These are phyloP conservation scores for Leccinum aurantiacum DNA, from an alignment of 768 basidiomycete species.

Conservation along the genomic window DNA sequence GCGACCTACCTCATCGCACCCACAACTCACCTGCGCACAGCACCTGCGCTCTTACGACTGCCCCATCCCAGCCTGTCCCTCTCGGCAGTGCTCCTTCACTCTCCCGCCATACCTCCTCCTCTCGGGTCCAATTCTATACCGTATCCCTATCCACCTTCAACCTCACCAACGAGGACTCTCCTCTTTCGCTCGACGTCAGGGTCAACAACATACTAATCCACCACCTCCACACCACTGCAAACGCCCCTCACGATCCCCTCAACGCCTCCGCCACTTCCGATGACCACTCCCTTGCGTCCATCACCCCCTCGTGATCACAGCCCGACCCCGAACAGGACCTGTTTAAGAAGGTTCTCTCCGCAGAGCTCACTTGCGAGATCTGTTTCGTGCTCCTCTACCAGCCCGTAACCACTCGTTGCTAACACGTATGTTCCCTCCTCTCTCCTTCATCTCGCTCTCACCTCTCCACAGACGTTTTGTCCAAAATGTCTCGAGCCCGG, in stretches of 20 bases:
- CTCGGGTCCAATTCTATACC: constrained; percentile 35
- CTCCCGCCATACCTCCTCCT: constrained; percentile 40
- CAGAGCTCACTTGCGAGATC: constrained; percentile 88
- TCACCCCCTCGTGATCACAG: constrained; percentile 30
- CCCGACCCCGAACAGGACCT: constrained; percentile 26
- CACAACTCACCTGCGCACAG: constrained; percentile 30
- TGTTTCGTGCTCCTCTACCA: constrained; percentile 83
- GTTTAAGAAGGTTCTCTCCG: constrained; percentile 58
- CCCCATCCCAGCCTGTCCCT: constrained; percentile 38
- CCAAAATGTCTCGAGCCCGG: constrained; percentile 88
- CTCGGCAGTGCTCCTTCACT: constrained; percentile 12
- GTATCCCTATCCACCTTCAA: constrained; percentile 32
- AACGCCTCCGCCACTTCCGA: constrained; percentile 26
- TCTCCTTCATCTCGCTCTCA: constrained; percentile 12
- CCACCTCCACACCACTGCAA: constrained; percentile 36
- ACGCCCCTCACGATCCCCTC: constrained; percentile 9
- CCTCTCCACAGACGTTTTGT: constrained; percentile 75
- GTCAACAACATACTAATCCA: constrained; percentile 50
- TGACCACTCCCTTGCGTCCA: constrained; percentile 22
- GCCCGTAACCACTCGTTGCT: constrained; percentile 91
- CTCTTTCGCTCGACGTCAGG: constrained; percentile 48
- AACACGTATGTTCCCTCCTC: constrained; percentile 64
- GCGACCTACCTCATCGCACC: constrained; percentile 44
- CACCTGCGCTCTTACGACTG: constrained; percentile 38
- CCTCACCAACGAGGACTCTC: not conserved